Conservation (phyloP, 2,329 filamentous ascomycete species). For the Fusarium lyarnte region DNA sequence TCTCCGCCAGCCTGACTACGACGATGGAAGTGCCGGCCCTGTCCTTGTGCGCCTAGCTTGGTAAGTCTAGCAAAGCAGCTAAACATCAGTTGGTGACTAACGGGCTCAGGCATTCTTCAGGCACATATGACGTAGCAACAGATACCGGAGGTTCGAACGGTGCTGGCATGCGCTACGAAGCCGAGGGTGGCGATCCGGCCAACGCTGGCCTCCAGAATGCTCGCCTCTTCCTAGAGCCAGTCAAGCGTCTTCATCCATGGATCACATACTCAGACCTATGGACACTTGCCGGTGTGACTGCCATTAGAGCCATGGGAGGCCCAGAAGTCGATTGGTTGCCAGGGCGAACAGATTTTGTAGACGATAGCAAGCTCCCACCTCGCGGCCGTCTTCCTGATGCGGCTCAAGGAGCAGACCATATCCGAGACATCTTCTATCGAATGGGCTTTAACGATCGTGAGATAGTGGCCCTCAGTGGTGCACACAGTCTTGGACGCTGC, state of each 20-base stretch:
- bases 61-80: neutral
- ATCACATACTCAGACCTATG: constrained; percentile 12
- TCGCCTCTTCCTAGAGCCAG: constrained; percentile 1
- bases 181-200: constrained; percentile 8
- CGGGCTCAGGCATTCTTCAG: neutral
- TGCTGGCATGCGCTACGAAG: constrained; percentile 9
- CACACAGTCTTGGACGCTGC: constrained; percentile 1
- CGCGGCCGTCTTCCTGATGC: constrained; percentile 8
- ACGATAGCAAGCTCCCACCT: constrained; percentile 9
- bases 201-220: constrained; percentile 10
- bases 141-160: constrained; percentile 6
- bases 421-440: constrained; percentile 1
- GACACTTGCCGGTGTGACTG: neutral
- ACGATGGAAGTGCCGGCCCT: constrained; percentile 5
- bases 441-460: constrained; percentile 7
- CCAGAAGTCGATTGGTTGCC: neutral
- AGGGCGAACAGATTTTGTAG: constrained; percentile 1
- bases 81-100: neutral
- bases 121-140: constrained; percentile 3
- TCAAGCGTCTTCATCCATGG: constrained; percentile 4
- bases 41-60: constrained; percentile 10
- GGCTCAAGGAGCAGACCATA: constrained; percentile 3
- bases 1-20: neutral
- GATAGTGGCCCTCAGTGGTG: constrained; percentile 3
- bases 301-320: neutral